Conservation (phyloP, 345 rosid genomes). For the Arabis alpina region DNA sequence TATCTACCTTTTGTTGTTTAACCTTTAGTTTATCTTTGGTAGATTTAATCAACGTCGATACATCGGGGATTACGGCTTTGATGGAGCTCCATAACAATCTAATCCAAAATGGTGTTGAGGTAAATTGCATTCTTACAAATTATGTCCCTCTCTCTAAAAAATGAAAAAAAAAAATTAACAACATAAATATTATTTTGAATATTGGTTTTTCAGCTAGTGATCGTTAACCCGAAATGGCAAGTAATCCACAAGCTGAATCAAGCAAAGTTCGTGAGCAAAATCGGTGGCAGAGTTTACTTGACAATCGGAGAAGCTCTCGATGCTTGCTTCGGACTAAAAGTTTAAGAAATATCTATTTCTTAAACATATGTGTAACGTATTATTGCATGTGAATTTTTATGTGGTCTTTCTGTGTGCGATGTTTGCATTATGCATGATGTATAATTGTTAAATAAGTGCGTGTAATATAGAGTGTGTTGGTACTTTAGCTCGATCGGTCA, state of each 20-base stretch:
- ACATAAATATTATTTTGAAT: neutral
- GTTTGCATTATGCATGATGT: conserved; percentile 26
- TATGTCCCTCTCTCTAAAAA: neutral
- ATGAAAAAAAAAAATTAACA: neutral
- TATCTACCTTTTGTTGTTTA: neutral
- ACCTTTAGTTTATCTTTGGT: neutral
- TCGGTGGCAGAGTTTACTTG: conserved; percentile 69
- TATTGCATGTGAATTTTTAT: conserved; percentile 30
- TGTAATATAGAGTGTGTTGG: conserved; percentile 34
- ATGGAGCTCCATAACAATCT: conserved; percentile 66
- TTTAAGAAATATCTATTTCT: conserved; percentile 10
- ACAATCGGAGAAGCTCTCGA: conserved; percentile 76
- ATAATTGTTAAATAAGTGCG: conserved; percentile 23
- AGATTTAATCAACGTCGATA: conserved; percentile 78
- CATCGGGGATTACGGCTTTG: conserved; percentile 77
- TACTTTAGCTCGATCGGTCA: conserved; percentile 24
- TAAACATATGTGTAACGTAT: neutral
- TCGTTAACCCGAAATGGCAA: conserved; percentile 81
- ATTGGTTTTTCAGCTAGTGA: conserved; percentile 55
- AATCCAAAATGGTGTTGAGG: conserved; percentile 58
- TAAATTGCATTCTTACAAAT: conserved; percentile 32
- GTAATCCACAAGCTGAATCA: conserved; percentile 80
- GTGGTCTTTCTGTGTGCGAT: neutral
- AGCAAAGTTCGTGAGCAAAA: conserved; percentile 56
- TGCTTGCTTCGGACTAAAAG: conserved; percentile 49